phyloP scores from a whole-genome alignment of 257 asterid species.

The Petunia axillaris region DNA sequence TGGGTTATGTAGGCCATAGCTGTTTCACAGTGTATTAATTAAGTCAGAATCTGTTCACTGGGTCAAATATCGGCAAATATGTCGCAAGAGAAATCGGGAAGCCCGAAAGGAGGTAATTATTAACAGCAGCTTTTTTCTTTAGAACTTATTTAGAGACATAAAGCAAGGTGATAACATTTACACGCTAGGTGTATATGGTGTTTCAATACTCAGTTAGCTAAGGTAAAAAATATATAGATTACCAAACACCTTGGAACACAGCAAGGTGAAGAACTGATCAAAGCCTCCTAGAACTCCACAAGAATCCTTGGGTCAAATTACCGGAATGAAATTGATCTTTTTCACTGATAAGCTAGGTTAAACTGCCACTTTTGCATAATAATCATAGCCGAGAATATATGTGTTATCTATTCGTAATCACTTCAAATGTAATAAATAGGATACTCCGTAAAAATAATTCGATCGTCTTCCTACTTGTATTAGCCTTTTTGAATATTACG shows the following conservation, averaged over 20 bases:
- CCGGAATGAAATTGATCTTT: not conserved
- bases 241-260: constrained; percentile 2
- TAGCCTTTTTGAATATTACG: not conserved
- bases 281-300: constrained; percentile 7
- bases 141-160: not conserved
- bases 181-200: not conserved
- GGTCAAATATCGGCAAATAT: not conserved
- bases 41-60: not conserved
- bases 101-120: not conserved
- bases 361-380: not conserved
- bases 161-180: not conserved
- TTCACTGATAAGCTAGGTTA: not conserved
- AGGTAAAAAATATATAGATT: not conserved
- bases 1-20: not conserved
- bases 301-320: not conserved
- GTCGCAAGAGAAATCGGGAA: not conserved
- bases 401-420: not conserved
- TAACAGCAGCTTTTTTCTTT: not conserved
- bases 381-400: not conserved
- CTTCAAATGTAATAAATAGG: not conserved
- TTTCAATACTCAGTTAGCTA: not conserved
- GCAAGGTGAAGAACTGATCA: not conserved
- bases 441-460: not conserved
- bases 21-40: not conserved
- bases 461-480: not conserved